A percentile compares a stretch with the other conserved stretches of the same genome.
Conservation (phyloP, 2,329 filamentous ascomycete genomes). For the Zasmidium angulare region DNA sequence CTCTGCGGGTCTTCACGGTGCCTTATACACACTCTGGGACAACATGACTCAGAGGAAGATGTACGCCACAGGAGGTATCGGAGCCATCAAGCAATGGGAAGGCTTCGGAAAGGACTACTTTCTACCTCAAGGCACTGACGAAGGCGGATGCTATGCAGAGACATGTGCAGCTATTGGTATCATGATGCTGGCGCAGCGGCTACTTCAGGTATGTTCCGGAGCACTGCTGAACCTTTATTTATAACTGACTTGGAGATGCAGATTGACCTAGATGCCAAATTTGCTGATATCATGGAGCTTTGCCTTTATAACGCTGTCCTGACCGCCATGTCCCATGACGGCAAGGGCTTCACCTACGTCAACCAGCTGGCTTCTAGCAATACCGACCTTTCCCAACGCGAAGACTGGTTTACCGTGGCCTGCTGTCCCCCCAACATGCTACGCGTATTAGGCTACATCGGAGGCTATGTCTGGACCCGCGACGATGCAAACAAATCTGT, state of each 20-base stretch:
- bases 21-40: constrained; percentile 54
- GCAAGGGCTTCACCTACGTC: constrained; percentile 60
- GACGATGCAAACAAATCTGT: constrained; percentile 35
- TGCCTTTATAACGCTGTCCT: constrained; percentile 62
- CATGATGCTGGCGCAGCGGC: constrained; percentile 60
- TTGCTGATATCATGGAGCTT: constrained; percentile 61
- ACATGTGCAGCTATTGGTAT: constrained; percentile 62
- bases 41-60: constrained; percentile 64
- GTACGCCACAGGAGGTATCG: constrained; percentile 63
- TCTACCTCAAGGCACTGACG: constrained; percentile 58
- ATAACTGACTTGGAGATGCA: constrained; percentile 6
- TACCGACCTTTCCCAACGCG: constrained; percentile 49
- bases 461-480: constrained; percentile 56
- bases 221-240: constrained; percentile 2
- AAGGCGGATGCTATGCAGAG: constrained; percentile 63
- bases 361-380: constrained; percentile 61
- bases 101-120: constrained; percentile 62
- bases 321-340: constrained; percentile 57
- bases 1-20: constrained; percentile 36
- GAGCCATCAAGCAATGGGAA: constrained; percentile 59
- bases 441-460: constrained; percentile 56
- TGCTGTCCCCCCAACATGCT: constrained; percentile 63
- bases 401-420: constrained; percentile 60
- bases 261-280: constrained; percentile 53
- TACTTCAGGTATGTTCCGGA: constrained; percentile 47